phyloP scores from a whole-genome alignment of 306 rosid species.

The Quercus gilva region DNA sequence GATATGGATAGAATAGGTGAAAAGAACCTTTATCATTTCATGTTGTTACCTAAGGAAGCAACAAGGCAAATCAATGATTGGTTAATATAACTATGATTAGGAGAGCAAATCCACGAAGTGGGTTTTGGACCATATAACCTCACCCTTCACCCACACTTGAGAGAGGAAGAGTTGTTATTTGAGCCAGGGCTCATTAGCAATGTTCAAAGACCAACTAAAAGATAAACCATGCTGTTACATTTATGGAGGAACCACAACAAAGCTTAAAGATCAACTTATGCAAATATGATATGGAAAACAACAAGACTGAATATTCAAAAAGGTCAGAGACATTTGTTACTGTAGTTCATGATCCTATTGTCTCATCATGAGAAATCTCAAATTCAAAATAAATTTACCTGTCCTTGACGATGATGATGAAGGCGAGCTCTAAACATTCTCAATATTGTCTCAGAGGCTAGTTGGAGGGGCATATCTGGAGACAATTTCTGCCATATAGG shows the following conservation, averaged over 20 bases:
- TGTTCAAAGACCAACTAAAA: not conserved
- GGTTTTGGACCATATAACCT: no score
- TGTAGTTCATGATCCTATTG: not conserved
- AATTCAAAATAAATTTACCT: slow-evolving; percentile 43
- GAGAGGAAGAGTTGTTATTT: no score
- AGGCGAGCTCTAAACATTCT: slow-evolving; percentile 92
- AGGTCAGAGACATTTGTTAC: not conserved
- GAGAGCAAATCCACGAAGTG: not conserved
- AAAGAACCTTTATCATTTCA: not conserved
- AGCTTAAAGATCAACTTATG: not conserved
- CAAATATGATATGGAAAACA: slow-evolving; percentile 5
- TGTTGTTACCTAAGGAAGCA: not conserved
- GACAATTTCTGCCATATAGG: slow-evolving; percentile 69
- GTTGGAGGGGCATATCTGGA: slow-evolving; percentile 94
- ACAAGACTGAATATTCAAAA: not conserved
- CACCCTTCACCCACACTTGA: no score
- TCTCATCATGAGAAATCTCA: not conserved
- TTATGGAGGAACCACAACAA: not conserved
- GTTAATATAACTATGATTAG: not conserved
- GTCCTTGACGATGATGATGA: slow-evolving; percentile 93
- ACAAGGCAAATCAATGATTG: not conserved
- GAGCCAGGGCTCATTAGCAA: no score
- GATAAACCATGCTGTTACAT: not conserved
- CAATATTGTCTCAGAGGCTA: slow-evolving; percentile 88
- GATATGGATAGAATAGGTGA: no score